phyloP scores from a whole-genome alignment of 1,139 yeast species.

The Magnusiomyces starmeri region DNA sequence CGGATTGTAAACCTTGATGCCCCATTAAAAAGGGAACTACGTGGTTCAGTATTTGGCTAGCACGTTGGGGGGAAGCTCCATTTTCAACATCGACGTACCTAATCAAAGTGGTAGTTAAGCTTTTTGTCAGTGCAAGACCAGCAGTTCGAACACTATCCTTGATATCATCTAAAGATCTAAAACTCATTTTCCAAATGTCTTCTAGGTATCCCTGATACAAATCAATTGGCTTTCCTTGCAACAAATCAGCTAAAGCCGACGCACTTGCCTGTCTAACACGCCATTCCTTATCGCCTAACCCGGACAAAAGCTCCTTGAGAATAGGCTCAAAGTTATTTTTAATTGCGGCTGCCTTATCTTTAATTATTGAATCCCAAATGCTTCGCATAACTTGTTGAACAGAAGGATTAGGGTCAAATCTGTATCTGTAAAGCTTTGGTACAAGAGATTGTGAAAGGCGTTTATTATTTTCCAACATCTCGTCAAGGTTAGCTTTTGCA shows the following conservation, averaged over 20 bases:
- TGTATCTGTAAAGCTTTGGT: conserved; percentile 76
- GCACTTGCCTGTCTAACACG: conserved; percentile 87
- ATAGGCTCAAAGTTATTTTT: conserved; percentile 50
- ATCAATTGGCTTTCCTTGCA: conserved; percentile 53
- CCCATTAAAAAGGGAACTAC: conserved; percentile 79
- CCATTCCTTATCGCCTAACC: conserved; percentile 87
- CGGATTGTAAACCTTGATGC: conserved; percentile 68
- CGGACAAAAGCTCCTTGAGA: conserved; percentile 53
- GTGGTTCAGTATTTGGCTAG: conserved; percentile 47
- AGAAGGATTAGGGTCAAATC: conserved; percentile 71
- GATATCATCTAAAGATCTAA: conserved; percentile 87
- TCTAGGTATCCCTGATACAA: conserved; percentile 50
- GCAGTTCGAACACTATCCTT: conserved; percentile 88
- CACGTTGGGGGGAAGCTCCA: conserved; percentile 39
- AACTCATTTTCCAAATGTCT: conserved; percentile 80
- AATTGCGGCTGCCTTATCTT: conserved; percentile 53
- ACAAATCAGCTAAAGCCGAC: conserved; percentile 60
- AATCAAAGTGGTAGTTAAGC: conserved; percentile 57
- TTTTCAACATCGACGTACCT: conserved; percentile 43
- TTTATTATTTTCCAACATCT: conserved; percentile 49
- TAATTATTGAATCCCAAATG: conserved; percentile 73
- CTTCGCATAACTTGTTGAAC: conserved; percentile 82
- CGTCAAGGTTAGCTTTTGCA: conserved; percentile 68
- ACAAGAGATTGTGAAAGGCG: conserved; percentile 53
- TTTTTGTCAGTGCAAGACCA: conserved; percentile 61